Percentiles rank a stretch among this genome's conserved stretches.
Conservation (phyloP, 2,329 filamentous ascomycete species). For the Pyrenophora graminea region DNA sequence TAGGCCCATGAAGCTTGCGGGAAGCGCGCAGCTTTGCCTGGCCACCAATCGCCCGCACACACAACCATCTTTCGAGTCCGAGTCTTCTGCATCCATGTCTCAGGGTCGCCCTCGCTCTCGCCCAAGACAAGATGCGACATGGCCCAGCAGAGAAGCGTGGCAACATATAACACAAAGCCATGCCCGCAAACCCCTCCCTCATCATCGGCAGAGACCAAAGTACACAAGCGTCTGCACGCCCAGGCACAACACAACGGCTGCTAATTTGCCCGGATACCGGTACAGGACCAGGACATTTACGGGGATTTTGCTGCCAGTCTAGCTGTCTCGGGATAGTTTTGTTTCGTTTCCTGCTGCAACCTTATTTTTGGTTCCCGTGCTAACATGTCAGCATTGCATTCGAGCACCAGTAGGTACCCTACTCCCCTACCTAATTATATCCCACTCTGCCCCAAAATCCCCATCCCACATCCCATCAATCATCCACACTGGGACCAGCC, state of each 20-base stretch:
- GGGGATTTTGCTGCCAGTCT: conserved; percentile 16
- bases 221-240: conserved; percentile 16
- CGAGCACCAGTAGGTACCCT: neutral
- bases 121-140: too few species aligned
- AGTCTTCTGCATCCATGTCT: neutral
- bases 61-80: conserved; percentile 18
- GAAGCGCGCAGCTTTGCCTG: conserved; percentile 22
- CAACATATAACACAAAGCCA: too few species aligned
- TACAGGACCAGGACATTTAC: conserved; percentile 19
- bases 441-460: conserved; percentile 2
- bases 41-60: conserved; percentile 21
- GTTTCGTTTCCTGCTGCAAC: conserved; percentile 31
- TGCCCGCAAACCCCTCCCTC: too few species aligned
- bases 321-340: conserved; percentile 22
- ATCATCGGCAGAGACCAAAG: too few species aligned
- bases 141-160: too few species aligned
- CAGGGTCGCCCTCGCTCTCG: neutral
- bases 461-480: conserved; percentile 5
- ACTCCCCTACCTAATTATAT: conserved; percentile 14
- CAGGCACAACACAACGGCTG: conserved; percentile 27
- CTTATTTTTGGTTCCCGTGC: conserved; percentile 38
- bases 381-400: conserved; percentile 13
- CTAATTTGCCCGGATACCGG: conserved; percentile 21
- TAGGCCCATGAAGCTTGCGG: conserved; percentile 26
- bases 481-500: conserved; percentile 24